Evolutionary conservation across 768 basidiomycete genomes (phyloP).

Genomic region (Rhodotorula toruloides): DNA sequence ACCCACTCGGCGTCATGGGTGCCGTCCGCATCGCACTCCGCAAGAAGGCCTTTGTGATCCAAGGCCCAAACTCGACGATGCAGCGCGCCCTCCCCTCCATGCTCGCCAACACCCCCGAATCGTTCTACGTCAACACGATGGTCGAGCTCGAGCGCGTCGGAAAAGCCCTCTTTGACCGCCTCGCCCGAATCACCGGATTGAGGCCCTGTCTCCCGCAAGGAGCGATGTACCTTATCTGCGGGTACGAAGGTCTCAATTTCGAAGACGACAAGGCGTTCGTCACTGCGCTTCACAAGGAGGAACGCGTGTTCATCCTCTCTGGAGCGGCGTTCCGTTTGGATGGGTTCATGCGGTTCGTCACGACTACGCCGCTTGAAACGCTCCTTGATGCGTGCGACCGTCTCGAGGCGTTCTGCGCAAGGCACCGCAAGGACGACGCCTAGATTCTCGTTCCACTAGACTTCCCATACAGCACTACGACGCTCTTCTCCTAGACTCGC

Average conservation of each 20-base stretch:
- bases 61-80: conserved; percentile 45
- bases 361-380: conserved; percentile 31
- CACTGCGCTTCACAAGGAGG: conserved; percentile 25
- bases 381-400: conserved; percentile 35
- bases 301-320: conserved; percentile 36
- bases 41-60: conserved; percentile 46
- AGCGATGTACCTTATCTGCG: conserved; percentile 32
- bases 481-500: neutral
- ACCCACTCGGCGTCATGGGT: conserved; percentile 44
- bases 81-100: conserved; percentile 36
- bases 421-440: conserved; percentile 19
- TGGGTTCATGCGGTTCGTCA: conserved; percentile 38
- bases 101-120: conserved; percentile 37
- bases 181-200: conserved; percentile 30
- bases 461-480: neutral
- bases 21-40: conserved; percentile 43
- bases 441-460: neutral
- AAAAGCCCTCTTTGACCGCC: conserved; percentile 18
- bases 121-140: conserved; percentile 34
- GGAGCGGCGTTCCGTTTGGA: conserved; percentile 31
- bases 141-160: conserved; percentile 15
- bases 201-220: conserved; percentile 27
- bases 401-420: conserved; percentile 35
- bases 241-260: conserved; percentile 22
- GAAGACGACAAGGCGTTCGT: conserved; percentile 31